Base-by-base conservation (phyloP, 169 alveolate genomes). In the Amoebophrya sp. region DNA sequence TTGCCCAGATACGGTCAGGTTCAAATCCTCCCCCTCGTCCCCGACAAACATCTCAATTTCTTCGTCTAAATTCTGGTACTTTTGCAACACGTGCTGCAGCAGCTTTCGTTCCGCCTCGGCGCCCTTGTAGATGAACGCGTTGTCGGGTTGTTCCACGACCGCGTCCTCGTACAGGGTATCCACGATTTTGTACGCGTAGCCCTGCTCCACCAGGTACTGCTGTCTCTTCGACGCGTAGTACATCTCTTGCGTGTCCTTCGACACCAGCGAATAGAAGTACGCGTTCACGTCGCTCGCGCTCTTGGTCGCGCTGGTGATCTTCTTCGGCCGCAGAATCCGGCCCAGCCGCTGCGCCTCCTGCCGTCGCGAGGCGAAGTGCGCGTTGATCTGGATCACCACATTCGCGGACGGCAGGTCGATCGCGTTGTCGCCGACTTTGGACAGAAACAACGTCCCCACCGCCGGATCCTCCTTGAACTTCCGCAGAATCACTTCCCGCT, bases 311-410 rank as follows among this genome's bases (percentile, higher is more conserved):
- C 39, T 10, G 90, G 95, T 93, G 93, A 91, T 95, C 94, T 93
- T 95, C 96, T 99, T 98, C n/a, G 99, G 99, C 89, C 99, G 95
- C 94, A 99, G 95, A 92, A 99, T 98, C 92, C 99, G 97, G n/a
- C 99, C 99, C 77, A 99, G 96, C 66, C 99, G 95, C 95, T 99
- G 99, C 0, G 99, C 99, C 95, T 99, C 99, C 94, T 99, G 99
- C 90, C 99, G 96, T 94, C 99, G 95, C 23, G 99, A 97, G 18
- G 99, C 99, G 94, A 98, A 98, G 94, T 98, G 98, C 91, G 98
- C 98, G 77, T 99, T 97, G 47, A 99, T 98, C 95, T 99, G 99
- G 55, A 99, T 99, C 89, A 99, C 99, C 25, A 99, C 99, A 94
- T 98, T 98, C 1, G 99, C 99, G 55, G 97, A 95, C 14, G 99